Percentiles rank a stretch among this genome's conserved stretches.
Conservation (phyloP, 768 basidiomycete genomes). For the Pleurotus ostreatus region DNA sequence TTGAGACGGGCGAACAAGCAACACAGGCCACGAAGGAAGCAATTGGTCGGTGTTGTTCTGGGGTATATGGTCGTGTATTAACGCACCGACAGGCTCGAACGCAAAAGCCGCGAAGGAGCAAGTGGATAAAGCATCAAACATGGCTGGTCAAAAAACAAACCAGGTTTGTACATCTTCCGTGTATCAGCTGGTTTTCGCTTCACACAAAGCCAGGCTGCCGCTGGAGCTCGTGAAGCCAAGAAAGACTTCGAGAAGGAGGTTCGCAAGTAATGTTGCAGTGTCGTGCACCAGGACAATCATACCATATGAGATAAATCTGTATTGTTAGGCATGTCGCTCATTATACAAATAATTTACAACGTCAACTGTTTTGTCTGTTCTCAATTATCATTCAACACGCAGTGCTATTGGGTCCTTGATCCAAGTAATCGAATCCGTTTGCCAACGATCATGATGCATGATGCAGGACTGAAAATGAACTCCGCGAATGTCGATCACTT, state of each 20-base stretch:
- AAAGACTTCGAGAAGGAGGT: constrained; percentile 30
- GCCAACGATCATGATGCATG: no score
- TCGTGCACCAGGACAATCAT: not conserved
- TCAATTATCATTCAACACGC: no score
- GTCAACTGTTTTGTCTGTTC: no score
- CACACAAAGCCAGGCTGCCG: constrained; percentile 21
- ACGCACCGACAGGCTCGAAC: constrained; percentile 25
- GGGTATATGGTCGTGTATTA: not conserved
- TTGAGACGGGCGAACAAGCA: constrained; percentile 42
- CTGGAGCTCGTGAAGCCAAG: constrained; percentile 30
- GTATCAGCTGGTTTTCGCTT: not conserved
- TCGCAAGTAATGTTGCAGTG: constrained; percentile 13
- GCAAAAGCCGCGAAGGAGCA: constrained; percentile 30
- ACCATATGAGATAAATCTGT: not conserved
- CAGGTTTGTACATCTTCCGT: constrained; percentile 25
- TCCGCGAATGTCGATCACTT: no score
- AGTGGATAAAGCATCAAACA: constrained; percentile 28
- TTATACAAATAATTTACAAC: no score
- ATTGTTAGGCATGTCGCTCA: not conserved
- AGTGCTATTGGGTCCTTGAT: no score
- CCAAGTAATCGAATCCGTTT: no score
- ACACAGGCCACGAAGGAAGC: constrained; percentile 37
- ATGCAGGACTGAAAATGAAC: no score
- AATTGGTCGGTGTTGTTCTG: constrained; percentile 26
- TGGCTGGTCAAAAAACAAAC: constrained; percentile 32